Base-by-base conservation (phyloP, 2,329 filamentous ascomycete species). In the Tolypocladium inflatum region DNA sequence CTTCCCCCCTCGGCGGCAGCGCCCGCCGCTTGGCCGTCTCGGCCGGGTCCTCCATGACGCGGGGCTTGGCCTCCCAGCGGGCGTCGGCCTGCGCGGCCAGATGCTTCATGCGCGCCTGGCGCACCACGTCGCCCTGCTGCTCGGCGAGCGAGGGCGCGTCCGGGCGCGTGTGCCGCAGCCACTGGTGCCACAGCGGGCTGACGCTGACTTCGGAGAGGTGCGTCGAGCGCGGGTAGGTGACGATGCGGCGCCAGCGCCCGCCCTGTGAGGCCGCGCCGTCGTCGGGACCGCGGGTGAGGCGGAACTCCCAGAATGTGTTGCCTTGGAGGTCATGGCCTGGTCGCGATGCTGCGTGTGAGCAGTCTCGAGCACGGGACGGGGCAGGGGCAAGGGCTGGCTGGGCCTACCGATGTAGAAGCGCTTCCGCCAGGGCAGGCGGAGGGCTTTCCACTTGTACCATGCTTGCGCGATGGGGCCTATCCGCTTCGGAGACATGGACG, bases 291-390 rank as follows among this genome's bases (percentile, higher is more conserved):
- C 72, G 71, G 8, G 72, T 65, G 63, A 85, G 79, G 59, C 78
- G 78, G 72, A 88, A 87, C 65, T 87, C 83, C 84, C 85, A 88
- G 74, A 81, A 88, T 4, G 85, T 87, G 73, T 88, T 87, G 57
- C 84, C 84, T 30, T 82, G 67, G 59, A 87, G 82, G 67, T 88
- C 85, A 65, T 80, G 76, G 63, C 85, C 85, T 87, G 60, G 33
- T 8, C 23, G 41, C 38, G 57, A 41, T 42, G 35, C 41, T 39
- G 26, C 45, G 45, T 38, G 54, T 35, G 37, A 23, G 21, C 21
- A n/a, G 33, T 19, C 19, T 19, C 42, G 37, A 21, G 45, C 33
- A 15, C 26, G 53, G 48, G 38, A 26, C 56, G 26, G 52, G 45
- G 53, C n/a, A 30, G 50, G 48, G n/a, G 48, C 17, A 26, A 35